Evolutionary conservation across 257 asterid genomes (phyloP), one percentile per base, ranked within the genome.

Genomic region (Ehretia macrophylla): DNA sequence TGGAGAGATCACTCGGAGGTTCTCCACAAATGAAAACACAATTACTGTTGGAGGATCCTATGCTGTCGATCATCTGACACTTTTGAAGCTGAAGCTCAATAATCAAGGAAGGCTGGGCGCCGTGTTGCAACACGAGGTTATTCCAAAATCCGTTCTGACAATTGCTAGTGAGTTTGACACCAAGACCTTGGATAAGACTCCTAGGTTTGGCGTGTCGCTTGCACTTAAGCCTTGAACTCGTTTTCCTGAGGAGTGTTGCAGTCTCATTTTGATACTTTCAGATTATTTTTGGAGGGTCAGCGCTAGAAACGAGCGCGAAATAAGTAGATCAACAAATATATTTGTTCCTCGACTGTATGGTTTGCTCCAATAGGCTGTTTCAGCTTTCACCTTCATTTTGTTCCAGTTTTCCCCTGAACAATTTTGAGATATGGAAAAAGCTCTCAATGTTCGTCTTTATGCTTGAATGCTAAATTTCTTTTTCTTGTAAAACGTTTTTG

Each of bases 21-120:
- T 85, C 81, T 85, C 94, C 32, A 73, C 88, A 19, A 85, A 85
- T 17, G 91, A 85, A 81, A 82, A 78, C 71, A 78, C 77, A 13
- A 69, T 82, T 22, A 78, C 94, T 0, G 83, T 80, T 32, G 91
- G 94, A 59, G 94, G 94, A 11, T 70, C 94, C 14, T 80, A 63
- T 27, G 82, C 81, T 22, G 68, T 80, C 35, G 86, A 83, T 56
- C 46, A 50, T 63, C 77, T 80, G 55, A 80, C 86, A n/a, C 80
- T 74, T 11, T 66, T 85, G 75, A 85, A 85, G 66, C 20, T 79
- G 69, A 85, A 81, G 86, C 82, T 85, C 32, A 78, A 85, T 58
- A 85, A 83, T 52, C 84, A 85, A 9, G 90, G 95, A 32, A 59
- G 68, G 11, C 71, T 85, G 18, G 87, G 83, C 22, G 66, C 87